Base-by-base conservation (phyloP, 139 green algal species). In the Pedinophyceae sp. region DNA sequence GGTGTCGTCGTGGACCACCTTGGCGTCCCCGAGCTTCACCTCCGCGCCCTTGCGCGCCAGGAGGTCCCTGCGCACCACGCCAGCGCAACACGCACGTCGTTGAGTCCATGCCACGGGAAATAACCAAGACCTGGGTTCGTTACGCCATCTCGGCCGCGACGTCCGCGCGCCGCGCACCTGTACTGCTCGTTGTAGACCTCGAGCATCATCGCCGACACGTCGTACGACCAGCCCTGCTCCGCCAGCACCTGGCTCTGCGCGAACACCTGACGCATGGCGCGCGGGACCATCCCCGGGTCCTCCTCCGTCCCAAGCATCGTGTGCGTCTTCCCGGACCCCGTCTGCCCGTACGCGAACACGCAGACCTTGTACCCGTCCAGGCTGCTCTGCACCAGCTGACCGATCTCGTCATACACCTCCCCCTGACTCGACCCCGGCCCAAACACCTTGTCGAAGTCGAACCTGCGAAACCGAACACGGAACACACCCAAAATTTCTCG, bases 141-240 rank as follows among this genome's bases (percentile, higher is more conserved):
- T n/a, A n/a, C n/a, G n/a, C n/a, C n/a, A n/a, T n/a, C n/a, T n/a
- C n/a, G n/a, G n/a, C n/a, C n/a, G n/a, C n/a, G n/a, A n/a, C n/a
- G n/a, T n/a, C n/a, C n/a, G n/a, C n/a, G n/a, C n/a, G n/a, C n/a
- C n/a, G n/a, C n/a, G n/a, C n/a, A n/a, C n/a, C n/a, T n/a, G n/a
- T n/a, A n/a, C 28, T 89, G 78, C 72, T 96, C 87, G 66, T 96
- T 96, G 80, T 96, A 92, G 59, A 94, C 91, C 71, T 96, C 87
- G 19, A 96, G 61, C 77, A 94, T 93, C n/a, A 54, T 28, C 23
- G 71, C 78, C 60, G 71, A 62, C 81, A 95, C 93, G 43, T 62
- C 66, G 61, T 89, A 95, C n/a, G 54, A 55, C 86, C 86, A 95
- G 30, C 80, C 84, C 60, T 88, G 71, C 27, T 64, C 54, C 30